Evolutionary conservation across 116 monocot genomes (phyloP).

Genomic region (Zostera marina): DNA sequence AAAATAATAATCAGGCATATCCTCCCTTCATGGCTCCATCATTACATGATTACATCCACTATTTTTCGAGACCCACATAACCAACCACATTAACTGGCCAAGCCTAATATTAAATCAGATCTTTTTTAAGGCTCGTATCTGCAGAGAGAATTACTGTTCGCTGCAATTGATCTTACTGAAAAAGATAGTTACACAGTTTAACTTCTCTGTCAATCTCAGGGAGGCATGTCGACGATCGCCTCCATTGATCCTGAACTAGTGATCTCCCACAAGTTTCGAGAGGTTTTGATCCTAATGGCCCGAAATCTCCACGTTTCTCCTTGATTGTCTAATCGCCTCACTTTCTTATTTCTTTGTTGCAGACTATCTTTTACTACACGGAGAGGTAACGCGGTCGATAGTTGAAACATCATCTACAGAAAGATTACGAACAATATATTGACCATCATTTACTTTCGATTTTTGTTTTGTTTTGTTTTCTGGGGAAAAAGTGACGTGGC

Average conservation of each 20-base stretch:
- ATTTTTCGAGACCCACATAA: no score
- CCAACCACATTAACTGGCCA: no score
- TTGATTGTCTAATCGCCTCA: not conserved
- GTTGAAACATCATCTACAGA: no score
- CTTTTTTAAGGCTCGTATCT: no score
- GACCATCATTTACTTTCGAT: not conserved
- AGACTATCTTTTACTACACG: constrained; percentile 38
- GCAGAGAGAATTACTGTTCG: no score
- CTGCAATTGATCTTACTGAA: no score
- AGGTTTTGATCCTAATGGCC: constrained; percentile 18
- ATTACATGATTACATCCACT: no score
- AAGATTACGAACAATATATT: no score
- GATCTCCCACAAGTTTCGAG: constrained; percentile 62
- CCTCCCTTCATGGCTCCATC: no score
- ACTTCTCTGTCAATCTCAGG: not conserved
- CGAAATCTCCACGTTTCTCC: not conserved
- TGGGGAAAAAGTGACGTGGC: constrained; percentile 54
- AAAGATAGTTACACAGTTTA: no score
- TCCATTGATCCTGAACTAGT: constrained; percentile 38
- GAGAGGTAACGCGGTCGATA: constrained; percentile 28
- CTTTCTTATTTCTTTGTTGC: constrained; percentile 6
- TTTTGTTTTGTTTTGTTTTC: not conserved
- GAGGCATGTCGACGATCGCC: constrained; percentile 13
- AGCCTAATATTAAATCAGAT: no score
- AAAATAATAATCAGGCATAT: no score